Evolutionary conservation across 176 grass and related monocot genomes (phyloP), one percentile per base, ranked within the genome.

Genomic region (Oryza australiensis): DNA sequence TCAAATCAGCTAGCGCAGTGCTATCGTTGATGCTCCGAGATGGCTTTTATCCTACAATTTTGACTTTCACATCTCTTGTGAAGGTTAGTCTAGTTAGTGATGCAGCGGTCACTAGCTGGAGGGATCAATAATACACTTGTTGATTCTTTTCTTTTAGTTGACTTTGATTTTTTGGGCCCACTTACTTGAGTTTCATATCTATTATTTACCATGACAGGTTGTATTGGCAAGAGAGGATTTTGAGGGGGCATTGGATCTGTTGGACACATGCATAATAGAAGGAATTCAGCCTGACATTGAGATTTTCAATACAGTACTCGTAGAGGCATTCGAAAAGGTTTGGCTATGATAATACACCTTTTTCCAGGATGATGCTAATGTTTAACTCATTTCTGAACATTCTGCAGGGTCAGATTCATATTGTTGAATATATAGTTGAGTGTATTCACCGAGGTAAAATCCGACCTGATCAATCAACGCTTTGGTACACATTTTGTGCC

Each of bases 11-110:
- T 38, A 73, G 75, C 57, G 41, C 76, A 66, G 89, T 98, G 72
- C 32, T 94, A 18, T 98, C 90, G 40, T 84, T 95, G 85, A 94
- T 98, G 90, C 34, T 91, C 35, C 84, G 57, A 72, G 95, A 98
- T 92, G 90, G 95, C 37, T 94, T 77, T 73, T 40, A 12, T 65
- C 90, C 84, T 5, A 79, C 71, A 1, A 66, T 78, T 72, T 67
- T 90, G 64, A 98, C 90, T 46, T 95, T 81, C 64, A 93, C 90
- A 79, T 92, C 88, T 27, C 84, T 98, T 62, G 8, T 89, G 28
- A 82, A 89, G 66, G 87, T 66, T 72, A 71, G 72, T 64, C 53
- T 76, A 14, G 65, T 68, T 84, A 77, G 37, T 6, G 37, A 26
- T 28, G 68, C 53, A 26, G 26, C 3, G 4, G 0, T 46, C 27